These are phyloP conservation scores for Microsporum canis DNA, from an alignment of 2,329 filamentous ascomycete species.

Conservation along the genomic window DNA sequence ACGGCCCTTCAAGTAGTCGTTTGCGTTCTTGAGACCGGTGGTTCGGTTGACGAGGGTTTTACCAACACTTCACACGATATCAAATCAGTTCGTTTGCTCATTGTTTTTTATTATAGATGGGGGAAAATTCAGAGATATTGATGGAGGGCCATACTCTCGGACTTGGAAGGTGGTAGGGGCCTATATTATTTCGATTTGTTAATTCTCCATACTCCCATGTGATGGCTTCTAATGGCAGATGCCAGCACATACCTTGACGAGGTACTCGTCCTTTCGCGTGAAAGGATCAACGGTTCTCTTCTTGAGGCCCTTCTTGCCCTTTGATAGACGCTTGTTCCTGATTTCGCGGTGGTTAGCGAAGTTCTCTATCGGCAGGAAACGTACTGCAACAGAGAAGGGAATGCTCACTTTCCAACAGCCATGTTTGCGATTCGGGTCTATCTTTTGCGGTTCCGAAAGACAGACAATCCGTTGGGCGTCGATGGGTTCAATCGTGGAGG, in stretches of 20 bases:
- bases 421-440: constrained; percentile 53
- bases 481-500: constrained; percentile 28
- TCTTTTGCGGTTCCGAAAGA: constrained; percentile 30
- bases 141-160: constrained; percentile 65
- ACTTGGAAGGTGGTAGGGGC: constrained; percentile 91
- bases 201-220: neutral
- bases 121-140: neutral
- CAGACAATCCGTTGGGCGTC: constrained; percentile 31
- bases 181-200: constrained; percentile 33
- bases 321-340: constrained; percentile 99
- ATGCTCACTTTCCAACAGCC: constrained; percentile 68
- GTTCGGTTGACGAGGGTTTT: constrained; percentile 99
- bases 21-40: constrained; percentile 99
- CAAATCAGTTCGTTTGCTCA: constrained; percentile 11
- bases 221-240: neutral
- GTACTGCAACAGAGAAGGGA: constrained; percentile 6
- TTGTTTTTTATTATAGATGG: neutral
- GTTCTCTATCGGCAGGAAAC: constrained; percentile 7
- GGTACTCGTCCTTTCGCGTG: constrained; percentile 98
- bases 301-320: constrained; percentile 99
- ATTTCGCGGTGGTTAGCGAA: constrained; percentile 4
- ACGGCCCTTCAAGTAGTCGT: constrained; percentile 96
- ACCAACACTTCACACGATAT: constrained; percentile 60
- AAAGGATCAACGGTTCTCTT: constrained; percentile 98
- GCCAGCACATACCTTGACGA: constrained; percentile 62